phyloP scores from a whole-genome alignment of 768 basidiomycete genomes.

The Lactarius hengduanensis region DNA sequence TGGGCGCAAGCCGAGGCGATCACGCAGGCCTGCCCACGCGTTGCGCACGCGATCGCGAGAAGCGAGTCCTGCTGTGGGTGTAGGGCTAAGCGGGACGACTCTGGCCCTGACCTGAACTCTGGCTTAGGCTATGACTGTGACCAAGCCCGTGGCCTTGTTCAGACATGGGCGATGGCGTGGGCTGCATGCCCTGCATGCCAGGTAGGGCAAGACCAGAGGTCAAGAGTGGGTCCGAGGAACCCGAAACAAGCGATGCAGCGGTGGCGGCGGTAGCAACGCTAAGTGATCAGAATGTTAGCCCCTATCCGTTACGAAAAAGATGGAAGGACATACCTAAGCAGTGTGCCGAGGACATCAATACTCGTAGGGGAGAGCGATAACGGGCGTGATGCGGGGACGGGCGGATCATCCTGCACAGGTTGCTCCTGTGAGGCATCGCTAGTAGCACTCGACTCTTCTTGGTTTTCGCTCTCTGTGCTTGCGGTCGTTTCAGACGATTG shows the following conservation, averaged over 20 bases:
- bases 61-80: slow-evolving; percentile 41
- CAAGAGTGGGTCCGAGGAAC: slow-evolving; percentile 63
- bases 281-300: slow-evolving; percentile 14
- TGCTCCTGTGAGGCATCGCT: slow-evolving; percentile 10
- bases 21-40: slow-evolving; percentile 67
- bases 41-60: slow-evolving; percentile 50
- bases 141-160: slow-evolving; percentile 1
- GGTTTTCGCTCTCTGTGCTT: slow-evolving; percentile 14
- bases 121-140: slow-evolving; percentile 4
- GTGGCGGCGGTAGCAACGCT: slow-evolving; percentile 93
- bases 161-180: not conserved
- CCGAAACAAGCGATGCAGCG: slow-evolving; percentile 78
- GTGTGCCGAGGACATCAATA: slow-evolving; percentile 79
- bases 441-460: slow-evolving; percentile 12
- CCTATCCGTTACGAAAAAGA: slow-evolving; percentile 8
- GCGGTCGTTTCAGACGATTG: slow-evolving; percentile 17
- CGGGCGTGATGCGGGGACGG: slow-evolving; percentile 24
- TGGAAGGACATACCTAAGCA: slow-evolving; percentile 58
- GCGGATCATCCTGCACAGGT: slow-evolving; percentile 10
- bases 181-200: slow-evolving; percentile 21
- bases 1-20: slow-evolving; percentile 53
- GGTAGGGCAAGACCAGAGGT: slow-evolving; percentile 52
- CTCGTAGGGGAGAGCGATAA: slow-evolving; percentile 60
- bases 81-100: slow-evolving; percentile 42
- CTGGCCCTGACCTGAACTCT: slow-evolving; percentile 12